Evolutionary conservation across 2,329 filamentous ascomycete species (phyloP), one percentile per base, ranked within the genome.

Genomic region (Pseudopyrenochaeta lycopersici): DNA sequence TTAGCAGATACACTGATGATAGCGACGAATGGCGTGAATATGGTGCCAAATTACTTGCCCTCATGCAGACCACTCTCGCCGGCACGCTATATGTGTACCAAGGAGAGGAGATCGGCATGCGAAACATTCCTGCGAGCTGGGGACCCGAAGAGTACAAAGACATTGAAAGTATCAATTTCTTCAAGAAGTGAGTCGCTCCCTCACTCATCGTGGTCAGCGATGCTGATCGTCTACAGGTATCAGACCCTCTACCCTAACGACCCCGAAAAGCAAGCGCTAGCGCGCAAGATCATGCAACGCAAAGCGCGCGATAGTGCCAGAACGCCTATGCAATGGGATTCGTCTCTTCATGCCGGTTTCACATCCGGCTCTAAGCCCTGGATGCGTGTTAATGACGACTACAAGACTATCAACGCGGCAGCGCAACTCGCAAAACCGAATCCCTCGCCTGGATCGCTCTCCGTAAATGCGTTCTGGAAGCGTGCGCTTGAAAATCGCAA

Each of bases 261-360:
- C 42, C 35, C 58, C 2, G 55, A 62, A 6, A 73, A 74, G 38
- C 66, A 73, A 42, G 54, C 57, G 7, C 44, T 66, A 10, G 71
- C 65, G 2, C 64, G 67, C 20, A 56, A 67, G 18, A 79, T 69
- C 56, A 76, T 90, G 62, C 82, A 86, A 53, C 77, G 81, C 55
- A 83, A 89, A 49, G 85, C 82, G n/a, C 80, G 88, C 36, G 88
- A 91, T 70, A 85, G 90, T 64, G 83, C 86, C 9, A 80, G 88
- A 14, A 83, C 85, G 3, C 88, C 88, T 0, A 85, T 91, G 76
- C 88, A 90, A 64, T 91, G 88, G 88, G 80, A 81, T 44, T 75
- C 70, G 1, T 73, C 76, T 0, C 64, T 78, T 1, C 82, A 88
- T 58, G 85, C 83, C 0, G 88, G 88, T 2, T 91, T 91, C 76